Percentiles rank a stretch among this genome's conserved stretches.
Evolutionary conservation across 2,329 filamentous ascomycete species (phyloP).

Genomic region (Epichloe aotearoae): DNA sequence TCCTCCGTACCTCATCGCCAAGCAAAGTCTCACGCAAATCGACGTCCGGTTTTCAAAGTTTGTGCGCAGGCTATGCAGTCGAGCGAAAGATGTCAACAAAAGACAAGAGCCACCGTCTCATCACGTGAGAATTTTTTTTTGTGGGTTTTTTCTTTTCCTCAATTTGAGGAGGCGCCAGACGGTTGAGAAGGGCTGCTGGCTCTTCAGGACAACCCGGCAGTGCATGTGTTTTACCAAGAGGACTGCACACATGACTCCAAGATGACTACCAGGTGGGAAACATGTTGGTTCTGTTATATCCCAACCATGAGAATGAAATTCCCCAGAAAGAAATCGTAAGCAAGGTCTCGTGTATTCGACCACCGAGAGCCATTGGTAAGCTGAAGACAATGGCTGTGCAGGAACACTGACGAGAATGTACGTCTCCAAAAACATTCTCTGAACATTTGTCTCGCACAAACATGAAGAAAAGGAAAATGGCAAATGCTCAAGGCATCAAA

Average conservation of each 20-base stretch:
- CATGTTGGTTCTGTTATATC: background rate
- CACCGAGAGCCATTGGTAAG: background rate
- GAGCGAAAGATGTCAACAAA: background rate
- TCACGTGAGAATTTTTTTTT: background rate
- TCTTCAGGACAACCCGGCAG: too few species aligned
- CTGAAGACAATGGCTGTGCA: background rate
- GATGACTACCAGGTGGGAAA: too few species aligned
- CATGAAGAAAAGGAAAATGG: background rate
- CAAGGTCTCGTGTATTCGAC: background rate
- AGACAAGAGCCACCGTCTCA: background rate
- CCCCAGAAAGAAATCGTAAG: background rate
- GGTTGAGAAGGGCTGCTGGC: too few species aligned
- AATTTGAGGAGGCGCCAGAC: too few species aligned
- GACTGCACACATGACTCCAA: too few species aligned
- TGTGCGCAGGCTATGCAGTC: conserved; percentile 3
- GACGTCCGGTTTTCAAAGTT: background rate
- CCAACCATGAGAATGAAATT: background rate
- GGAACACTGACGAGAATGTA: background rate
- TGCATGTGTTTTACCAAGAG: too few species aligned
- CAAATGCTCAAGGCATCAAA: background rate
- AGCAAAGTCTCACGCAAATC: background rate
- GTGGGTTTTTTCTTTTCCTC: too few species aligned
- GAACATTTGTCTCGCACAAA: background rate
- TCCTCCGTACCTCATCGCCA: background rate
- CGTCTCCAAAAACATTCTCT: too few species aligned